Evolutionary conservation across 1,284 basidiomycete species (phyloP).

Genomic region (Athelia psychrophila): DNA sequence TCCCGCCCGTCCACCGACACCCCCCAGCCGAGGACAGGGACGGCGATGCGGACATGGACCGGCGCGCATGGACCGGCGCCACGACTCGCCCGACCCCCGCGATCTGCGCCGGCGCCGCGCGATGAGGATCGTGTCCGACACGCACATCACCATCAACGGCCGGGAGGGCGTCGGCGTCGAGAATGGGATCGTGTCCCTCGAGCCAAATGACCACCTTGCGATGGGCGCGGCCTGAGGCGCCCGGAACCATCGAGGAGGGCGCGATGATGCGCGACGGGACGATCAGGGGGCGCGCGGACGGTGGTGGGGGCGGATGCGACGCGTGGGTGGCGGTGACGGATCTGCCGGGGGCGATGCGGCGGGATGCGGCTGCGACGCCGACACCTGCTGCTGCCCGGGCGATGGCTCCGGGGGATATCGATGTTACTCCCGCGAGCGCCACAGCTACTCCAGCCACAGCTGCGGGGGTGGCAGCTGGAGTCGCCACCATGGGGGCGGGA

Average conservation of each 20-base stretch:
- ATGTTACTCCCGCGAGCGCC: conserved; percentile 27
- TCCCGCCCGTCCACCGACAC: conserved; percentile 50
- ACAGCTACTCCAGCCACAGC: conserved; percentile 13
- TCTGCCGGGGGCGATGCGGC: conserved; percentile 4
- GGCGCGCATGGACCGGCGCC: conserved; percentile 38
- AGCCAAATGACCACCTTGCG: conserved; percentile 76
- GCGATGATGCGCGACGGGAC: conserved; percentile 20
- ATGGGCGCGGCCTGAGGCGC: conserved; percentile 83
- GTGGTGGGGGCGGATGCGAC: conserved; percentile 31
- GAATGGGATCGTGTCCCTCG: conserved; percentile 68
- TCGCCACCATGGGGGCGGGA: too few relatives aligned
- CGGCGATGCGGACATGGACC: conserved; percentile 55
- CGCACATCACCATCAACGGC: conserved; percentile 67
- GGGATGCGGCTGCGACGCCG: neutral
- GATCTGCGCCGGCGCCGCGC: conserved; percentile 40
- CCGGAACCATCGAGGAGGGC: conserved; percentile 61
- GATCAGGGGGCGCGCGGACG: conserved; percentile 23
- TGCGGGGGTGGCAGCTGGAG: too few relatives aligned
- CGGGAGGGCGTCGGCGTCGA: conserved; percentile 59
- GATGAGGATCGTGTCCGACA: conserved; percentile 65
- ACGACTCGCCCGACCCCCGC: conserved; percentile 36
- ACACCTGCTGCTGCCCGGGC: neutral
- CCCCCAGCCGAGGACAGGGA: conserved; percentile 71
- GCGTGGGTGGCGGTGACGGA: conserved; percentile 33
- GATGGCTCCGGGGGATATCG: too few relatives aligned